Evolutionary conservation across 495 filamentous ascomycete species (phyloP).

Genomic region (Pyrenula massariospora): DNA sequence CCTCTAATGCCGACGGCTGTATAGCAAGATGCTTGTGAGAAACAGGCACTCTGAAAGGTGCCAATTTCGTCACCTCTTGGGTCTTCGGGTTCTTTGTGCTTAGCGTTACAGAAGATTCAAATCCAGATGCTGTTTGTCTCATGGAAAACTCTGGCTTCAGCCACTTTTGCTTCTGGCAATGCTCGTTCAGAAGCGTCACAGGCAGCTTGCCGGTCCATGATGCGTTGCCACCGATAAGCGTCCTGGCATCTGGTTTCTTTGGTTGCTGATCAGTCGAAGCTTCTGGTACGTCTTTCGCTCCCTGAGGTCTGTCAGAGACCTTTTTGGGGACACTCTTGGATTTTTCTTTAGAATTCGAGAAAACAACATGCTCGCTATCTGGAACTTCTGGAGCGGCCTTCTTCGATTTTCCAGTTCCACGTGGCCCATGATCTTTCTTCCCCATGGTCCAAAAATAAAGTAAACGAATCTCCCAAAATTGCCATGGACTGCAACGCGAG

Average conservation of each 20-base stretch:
- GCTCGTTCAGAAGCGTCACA: slow-evolving; percentile 83
- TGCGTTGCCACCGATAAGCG: slow-evolving; percentile 72
- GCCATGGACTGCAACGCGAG: too few species aligned
- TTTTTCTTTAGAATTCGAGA: slow-evolving; percentile 49
- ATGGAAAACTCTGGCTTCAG: slow-evolving; percentile 84
- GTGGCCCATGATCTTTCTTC: slow-evolving; percentile 1
- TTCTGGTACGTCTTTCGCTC: slow-evolving; percentile 28
- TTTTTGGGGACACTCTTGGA: slow-evolving; percentile 32
- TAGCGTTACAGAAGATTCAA: slow-evolving; percentile 67
- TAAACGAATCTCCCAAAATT: background rate
- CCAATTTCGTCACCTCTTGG: slow-evolving; percentile 55
- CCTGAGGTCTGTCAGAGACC: slow-evolving; percentile 17
- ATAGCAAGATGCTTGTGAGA: slow-evolving; percentile 54
- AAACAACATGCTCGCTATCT: slow-evolving; percentile 48
- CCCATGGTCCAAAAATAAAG: background rate
- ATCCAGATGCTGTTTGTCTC: slow-evolving; percentile 46
- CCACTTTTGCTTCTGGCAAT: slow-evolving; percentile 93
- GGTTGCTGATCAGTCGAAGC: slow-evolving; percentile 36
- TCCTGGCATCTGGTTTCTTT: slow-evolving; percentile 71
- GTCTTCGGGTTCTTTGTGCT: slow-evolving; percentile 75
- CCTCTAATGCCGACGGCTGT: slow-evolving; percentile 72
- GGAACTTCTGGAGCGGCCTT: slow-evolving; percentile 4
- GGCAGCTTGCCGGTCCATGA: slow-evolving; percentile 98
- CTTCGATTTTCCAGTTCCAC: slow-evolving; percentile 9
- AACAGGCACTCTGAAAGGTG: slow-evolving; percentile 71